Evolutionary conservation across 2,329 filamentous ascomycete species (phyloP), one percentile per base, ranked within the genome.

Genomic region (Fusarium pseudonygamai): DNA sequence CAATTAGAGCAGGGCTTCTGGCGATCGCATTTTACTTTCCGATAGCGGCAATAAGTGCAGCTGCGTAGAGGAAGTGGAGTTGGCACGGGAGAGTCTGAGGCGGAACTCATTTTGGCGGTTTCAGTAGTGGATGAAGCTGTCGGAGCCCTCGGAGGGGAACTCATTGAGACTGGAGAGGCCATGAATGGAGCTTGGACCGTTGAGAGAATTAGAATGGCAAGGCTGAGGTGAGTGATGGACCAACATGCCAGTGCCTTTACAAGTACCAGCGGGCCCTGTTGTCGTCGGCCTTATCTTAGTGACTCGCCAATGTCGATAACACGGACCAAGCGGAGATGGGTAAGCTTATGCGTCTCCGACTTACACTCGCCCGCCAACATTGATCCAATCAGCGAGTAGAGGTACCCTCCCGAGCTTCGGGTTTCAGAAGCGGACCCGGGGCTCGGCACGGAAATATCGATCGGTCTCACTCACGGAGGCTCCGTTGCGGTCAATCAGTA

Each of bases 121-220:
- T 4, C 15, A 2, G 11, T 1, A 2, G 5, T 5, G 5, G 1
- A 18, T 10, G 11, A 13, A 18, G 22, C 9, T 0, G 0, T 10
- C 11, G 28, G 16, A 14, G 22, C 0, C 0, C 10, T 13, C 18
- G n/a, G 22, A 9, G 39, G 20, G 6, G 16, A 5, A 0, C 1
- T 16, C 0, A 0, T 6, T 15, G 52, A 6, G 3, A 10, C 5
- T 5, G 16, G 1, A 1, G 34, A 40, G 1, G 39, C 34, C 42
- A 58, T 62, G 9, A 13, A 18, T 4, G 0, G 14, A 3, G 4
- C 18, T 3, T 28, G 22, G 11, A 30, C 6, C 6, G 15, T 37
- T 28, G 30, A 22, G 9, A 26, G 16, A 30, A 14, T 20, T 4
- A n/a, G 16, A 7, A 22, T 37, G n/a, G 4, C 7, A 28, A 6